Base-by-base conservation (phyloP, 73 alveolate genomes). In the Tetrahymena elliotti region DNA sequence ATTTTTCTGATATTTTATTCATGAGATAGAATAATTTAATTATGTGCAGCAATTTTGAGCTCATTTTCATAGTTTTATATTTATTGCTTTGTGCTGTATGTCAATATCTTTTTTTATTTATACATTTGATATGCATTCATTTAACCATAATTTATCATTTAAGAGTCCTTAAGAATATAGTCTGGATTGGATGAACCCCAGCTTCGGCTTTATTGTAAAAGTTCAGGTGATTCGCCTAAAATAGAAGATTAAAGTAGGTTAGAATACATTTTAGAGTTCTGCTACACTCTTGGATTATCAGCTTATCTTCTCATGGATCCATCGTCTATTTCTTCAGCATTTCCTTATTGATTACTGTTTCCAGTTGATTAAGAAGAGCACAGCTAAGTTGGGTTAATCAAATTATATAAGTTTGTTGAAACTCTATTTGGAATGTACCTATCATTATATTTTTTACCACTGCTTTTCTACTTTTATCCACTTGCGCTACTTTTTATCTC, bases 1-100 rank as follows among this genome's bases (percentile, higher is more conserved):
- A 98, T 98, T 94, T 98, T 98, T 13, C 99, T 39, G 18, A 97
- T 93, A 33, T 84, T 84, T 52, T 94, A 84, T 84, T 94, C 96
- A 41, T 68, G 88, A 5, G 88, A 68, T 7, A 68, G 88, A 27
- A 68, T 31, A 27, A 68, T 68, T n/a, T n/a, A 68, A 10, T 68
- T n/a, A 27, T 68, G 88, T 27, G 88, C 88, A 68, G 88, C 88
- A 27, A 68, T 68, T 24, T 68, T 68, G 11, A 68, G 36, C 20
- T 68, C 88, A 68, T 68, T 68, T 68, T 68, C 88, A 68, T 68
- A 68, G 20, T 68, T 68, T 68, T 68, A 24, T 4, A 31, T 68
- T 68, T 68, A 27, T 36, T 68, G 88, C 22, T 68, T 68, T n/a
- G 88, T 68, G 34, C 36, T 68, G 22, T 68, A 68, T 22, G 88